Evolutionary conservation across 768 basidiomycete genomes (phyloP).

Genomic region (Trametes sanguinea): DNA sequence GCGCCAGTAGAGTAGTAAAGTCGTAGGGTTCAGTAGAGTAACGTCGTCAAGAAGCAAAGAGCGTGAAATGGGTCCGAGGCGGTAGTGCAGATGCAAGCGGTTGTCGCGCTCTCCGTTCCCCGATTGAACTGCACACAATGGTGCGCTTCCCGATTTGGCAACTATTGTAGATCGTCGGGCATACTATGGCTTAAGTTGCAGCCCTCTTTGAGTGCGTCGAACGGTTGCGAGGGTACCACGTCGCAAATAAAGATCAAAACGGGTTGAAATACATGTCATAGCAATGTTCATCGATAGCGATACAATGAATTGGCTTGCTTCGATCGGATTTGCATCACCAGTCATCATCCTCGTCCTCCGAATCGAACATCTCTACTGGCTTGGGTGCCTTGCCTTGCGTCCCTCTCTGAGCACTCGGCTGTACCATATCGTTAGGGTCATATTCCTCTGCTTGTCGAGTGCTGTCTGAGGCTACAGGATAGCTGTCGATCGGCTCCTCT

Average conservation of each 20-base stretch:
- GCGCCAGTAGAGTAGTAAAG: neutral
- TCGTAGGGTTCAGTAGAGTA: neutral
- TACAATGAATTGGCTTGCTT: too few relatives aligned
- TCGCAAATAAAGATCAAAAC: too few relatives aligned
- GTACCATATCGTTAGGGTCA: slow-evolving; percentile 21
- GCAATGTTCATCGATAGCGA: neutral
- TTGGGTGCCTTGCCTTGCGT: neutral
- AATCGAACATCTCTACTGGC: slow-evolving; percentile 10
- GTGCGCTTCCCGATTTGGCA: slow-evolving; percentile 24
- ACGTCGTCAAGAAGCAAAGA: slow-evolving; percentile 10
- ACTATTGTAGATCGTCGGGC: slow-evolving; percentile 6
- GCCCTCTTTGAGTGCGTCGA: too few relatives aligned
- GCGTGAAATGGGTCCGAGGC: slow-evolving; percentile 8
- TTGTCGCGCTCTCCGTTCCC: slow-evolving; percentile 1
- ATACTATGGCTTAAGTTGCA: too few relatives aligned
- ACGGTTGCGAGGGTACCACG: too few relatives aligned
- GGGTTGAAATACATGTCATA: too few relatives aligned
- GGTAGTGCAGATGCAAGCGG: slow-evolving; percentile 16
- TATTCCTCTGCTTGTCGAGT: slow-evolving; percentile 10
- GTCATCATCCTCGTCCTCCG: slow-evolving; percentile 16
- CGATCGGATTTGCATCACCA: neutral
- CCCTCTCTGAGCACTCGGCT: neutral
- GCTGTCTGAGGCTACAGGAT: neutral
- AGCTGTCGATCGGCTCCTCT: slow-evolving; percentile 5
- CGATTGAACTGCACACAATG: slow-evolving; percentile 15